A percentile compares a stretch with the other conserved stretches of the same genome.
phyloP scores from a whole-genome alignment of 441 rosid genomes.

The Rhodomyrtus psidioides region DNA sequence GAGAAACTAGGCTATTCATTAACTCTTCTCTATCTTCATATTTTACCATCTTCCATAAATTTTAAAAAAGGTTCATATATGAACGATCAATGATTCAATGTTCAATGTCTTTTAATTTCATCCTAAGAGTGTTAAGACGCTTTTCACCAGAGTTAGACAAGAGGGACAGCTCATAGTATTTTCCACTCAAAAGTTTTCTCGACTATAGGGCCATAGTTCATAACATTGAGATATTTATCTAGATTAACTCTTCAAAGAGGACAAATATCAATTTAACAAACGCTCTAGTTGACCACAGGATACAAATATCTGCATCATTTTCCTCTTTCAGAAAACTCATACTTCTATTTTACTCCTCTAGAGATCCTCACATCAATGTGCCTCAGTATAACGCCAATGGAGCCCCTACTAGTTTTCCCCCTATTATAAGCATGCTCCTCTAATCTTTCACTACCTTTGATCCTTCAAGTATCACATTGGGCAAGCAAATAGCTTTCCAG shows the following conservation, averaged over 20 bases:
- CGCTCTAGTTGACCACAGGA: neutral
- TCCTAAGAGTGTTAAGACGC: too few relatives aligned
- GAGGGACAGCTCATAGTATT: neutral
- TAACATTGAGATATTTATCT: neutral
- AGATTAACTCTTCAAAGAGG: neutral
- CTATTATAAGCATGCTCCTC: neutral
- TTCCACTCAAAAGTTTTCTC: neutral
- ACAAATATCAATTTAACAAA: neutral
- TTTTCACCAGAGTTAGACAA: neutral
- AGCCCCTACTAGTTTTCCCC: neutral
- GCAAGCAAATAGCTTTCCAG: neutral
- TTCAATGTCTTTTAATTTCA: neutral
- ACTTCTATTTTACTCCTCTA: neutral
- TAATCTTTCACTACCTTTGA: neutral
- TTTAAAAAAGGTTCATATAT: neutral
- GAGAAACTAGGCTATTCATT: neutral
- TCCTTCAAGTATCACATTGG: neutral
- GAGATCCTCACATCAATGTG: neutral
- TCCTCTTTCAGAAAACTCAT: neutral
- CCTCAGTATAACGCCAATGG: neutral
- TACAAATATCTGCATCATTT: neutral
- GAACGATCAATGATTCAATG: neutral
- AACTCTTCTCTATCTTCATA: neutral
- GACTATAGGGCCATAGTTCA: neutral
- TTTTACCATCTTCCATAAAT: neutral